Conservation (phyloP, 106 monocot genomes). For the Dioscorea zingiberensis region DNA sequence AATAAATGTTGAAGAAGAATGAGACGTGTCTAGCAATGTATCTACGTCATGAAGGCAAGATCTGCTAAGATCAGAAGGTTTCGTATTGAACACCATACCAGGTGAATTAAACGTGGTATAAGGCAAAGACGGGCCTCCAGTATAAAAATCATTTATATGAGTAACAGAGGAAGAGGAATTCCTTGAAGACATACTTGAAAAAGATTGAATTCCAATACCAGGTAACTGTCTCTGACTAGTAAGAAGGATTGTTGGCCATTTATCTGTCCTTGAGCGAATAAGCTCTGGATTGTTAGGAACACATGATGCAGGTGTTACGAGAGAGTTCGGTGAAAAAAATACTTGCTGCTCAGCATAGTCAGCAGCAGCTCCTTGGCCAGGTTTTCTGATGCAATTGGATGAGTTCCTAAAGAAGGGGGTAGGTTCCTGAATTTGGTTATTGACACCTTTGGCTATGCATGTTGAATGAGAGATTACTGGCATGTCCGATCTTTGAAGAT, state of each 20-base stretch:
- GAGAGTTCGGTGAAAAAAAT: conserved; percentile 1
- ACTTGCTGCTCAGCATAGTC: conserved; percentile 10
- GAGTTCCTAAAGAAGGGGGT: conserved; percentile 1
- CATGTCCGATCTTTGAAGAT: not conserved
- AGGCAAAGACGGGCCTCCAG: conserved; percentile 3
- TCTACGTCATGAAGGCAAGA: not conserved
- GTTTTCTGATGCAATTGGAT: conserved; percentile 5
- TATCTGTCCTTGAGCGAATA: not conserved
- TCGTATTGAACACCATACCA: not conserved
- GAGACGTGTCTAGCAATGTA: conserved; percentile 6
- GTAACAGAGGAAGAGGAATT: conserved; percentile 4
- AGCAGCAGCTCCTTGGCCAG: not conserved
- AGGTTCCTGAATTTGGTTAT: not conserved
- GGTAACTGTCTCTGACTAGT: conserved; percentile 6
- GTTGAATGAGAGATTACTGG: conserved; percentile 3
- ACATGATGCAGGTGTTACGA: conserved; percentile 4
- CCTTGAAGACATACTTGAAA: conserved; percentile 1
- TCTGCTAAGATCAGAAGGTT: not conserved
- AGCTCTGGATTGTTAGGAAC: not conserved
- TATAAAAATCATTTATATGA: not conserved
- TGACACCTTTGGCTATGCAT: conserved; percentile 3
- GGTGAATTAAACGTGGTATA: not conserved
- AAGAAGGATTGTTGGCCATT: not conserved
- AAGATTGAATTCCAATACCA: conserved; percentile 5
- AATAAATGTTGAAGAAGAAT: conserved; percentile 10